Evolutionary conservation across 2,329 filamentous ascomycete species (phyloP).

Genomic region (Xylaria sp.): DNA sequence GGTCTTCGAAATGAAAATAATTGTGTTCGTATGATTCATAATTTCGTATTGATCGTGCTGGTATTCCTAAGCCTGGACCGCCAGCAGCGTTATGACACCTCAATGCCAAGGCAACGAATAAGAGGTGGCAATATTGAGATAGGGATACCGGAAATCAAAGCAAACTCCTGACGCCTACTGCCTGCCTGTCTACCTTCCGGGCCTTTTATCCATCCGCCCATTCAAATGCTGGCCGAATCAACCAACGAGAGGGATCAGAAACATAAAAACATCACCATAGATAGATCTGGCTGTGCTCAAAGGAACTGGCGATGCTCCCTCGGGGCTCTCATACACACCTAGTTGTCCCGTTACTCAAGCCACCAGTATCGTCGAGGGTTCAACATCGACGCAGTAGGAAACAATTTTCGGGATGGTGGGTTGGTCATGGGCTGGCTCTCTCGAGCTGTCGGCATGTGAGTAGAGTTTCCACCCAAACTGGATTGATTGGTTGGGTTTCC

Average conservation of each 20-base stretch:
- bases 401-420: slow-evolving; percentile 5
- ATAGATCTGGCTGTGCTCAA: slow-evolving; percentile 10
- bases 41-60: slow-evolving; percentile 17
- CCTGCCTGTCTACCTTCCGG: slow-evolving; percentile 2
- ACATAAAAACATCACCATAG: slow-evolving; percentile 11
- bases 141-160: slow-evolving; percentile 25
- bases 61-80: background rate
- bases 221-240: slow-evolving; percentile 19
- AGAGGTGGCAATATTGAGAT: slow-evolving; percentile 10
- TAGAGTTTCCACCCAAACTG: background rate
- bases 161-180: slow-evolving; percentile 19
- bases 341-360: slow-evolving; percentile 15
- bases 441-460: background rate
- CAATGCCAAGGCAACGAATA: background rate
- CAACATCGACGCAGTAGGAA: background rate
- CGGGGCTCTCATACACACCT: background rate
- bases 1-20: background rate
- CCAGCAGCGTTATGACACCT: background rate
- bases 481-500: background rate
- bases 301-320: background rate
- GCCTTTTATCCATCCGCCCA: slow-evolving; percentile 25
- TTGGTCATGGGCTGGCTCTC: background rate
- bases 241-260: slow-evolving; percentile 19
- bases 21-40: slow-evolving; percentile 26
- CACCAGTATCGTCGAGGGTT: slow-evolving; percentile 10